These are phyloP conservation scores for Penicillium steckii DNA, from an alignment of 495 filamentous ascomycete species.

Conservation along the genomic window DNA sequence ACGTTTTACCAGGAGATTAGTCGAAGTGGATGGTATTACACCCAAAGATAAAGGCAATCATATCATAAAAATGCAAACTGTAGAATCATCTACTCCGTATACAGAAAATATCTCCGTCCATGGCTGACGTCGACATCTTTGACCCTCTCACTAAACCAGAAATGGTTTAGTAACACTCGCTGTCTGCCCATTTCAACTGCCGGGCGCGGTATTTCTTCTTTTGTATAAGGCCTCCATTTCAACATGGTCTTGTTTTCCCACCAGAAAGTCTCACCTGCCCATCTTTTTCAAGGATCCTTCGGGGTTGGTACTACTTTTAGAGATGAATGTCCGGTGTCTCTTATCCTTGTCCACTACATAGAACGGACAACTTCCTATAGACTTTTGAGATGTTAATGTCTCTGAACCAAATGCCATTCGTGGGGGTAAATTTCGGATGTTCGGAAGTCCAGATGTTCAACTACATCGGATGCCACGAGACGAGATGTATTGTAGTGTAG, in stretches of 20 bases:
- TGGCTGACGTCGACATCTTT: neutral
- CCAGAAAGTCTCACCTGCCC: neutral
- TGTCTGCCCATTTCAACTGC: conserved; percentile 15
- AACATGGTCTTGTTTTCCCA: neutral
- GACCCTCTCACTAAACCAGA: conserved; percentile 11
- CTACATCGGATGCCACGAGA: too few relatives aligned
- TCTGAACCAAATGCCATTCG: too few relatives aligned
- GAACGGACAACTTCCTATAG: too few relatives aligned
- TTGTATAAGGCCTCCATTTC: neutral
- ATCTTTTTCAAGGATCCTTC: neutral
- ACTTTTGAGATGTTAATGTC: too few relatives aligned
- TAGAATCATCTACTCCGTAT: neutral
- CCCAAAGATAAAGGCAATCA: too few relatives aligned
- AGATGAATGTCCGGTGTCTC: neutral
- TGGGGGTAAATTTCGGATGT: too few relatives aligned
- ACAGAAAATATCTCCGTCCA: neutral
- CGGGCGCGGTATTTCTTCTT: conserved; percentile 8
- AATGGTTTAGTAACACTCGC: conserved; percentile 15
- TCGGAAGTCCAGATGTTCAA: too few relatives aligned
- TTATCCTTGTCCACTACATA: neutral
- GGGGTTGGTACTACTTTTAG: neutral
- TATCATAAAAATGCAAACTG: too few relatives aligned
- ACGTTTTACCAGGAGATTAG: too few relatives aligned
- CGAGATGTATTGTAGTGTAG: too few relatives aligned
- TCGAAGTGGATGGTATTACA: too few relatives aligned